Evolutionary conservation across 805 yeast species (phyloP).

Genomic region (Ogataea thermomethanolica): DNA sequence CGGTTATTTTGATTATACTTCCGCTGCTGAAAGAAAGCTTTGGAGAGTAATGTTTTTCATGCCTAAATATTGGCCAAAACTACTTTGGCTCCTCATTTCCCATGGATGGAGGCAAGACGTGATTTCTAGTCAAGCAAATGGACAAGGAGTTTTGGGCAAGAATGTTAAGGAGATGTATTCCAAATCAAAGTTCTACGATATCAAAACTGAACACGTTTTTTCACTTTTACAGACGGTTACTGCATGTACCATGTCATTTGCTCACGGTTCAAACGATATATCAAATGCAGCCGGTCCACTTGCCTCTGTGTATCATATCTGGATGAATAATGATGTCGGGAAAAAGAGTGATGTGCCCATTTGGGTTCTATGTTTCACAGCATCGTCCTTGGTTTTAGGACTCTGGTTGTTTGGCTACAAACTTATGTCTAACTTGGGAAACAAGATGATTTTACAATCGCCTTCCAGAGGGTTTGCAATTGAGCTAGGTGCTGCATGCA

Average conservation of each 20-base stretch:
- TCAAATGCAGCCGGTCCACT: constrained; percentile 77
- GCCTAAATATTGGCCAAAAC: constrained; percentile 53
- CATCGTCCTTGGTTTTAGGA: constrained; percentile 63
- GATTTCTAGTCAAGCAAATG: constrained; percentile 43
- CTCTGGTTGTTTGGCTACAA: constrained; percentile 66
- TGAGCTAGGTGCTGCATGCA: constrained; percentile 75
- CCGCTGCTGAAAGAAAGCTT: constrained; percentile 17
- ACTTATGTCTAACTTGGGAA: constrained; percentile 69
- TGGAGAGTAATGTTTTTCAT: constrained; percentile 41
- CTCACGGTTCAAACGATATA: constrained; percentile 80
- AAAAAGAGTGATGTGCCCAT: constrained; percentile 58
- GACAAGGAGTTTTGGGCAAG: constrained; percentile 40
- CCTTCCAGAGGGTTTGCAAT: constrained; percentile 76
- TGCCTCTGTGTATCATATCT: constrained; percentile 58
- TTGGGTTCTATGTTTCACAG: constrained; percentile 70
- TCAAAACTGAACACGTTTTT: constrained; percentile 64
- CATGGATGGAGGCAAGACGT: constrained; percentile 69
- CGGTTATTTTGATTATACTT: constrained; percentile 9
- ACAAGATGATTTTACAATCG: constrained; percentile 69
- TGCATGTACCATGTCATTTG: constrained; percentile 77
- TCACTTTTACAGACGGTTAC: constrained; percentile 68
- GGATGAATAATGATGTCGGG: constrained; percentile 48
- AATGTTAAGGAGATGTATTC: constrained; percentile 49
- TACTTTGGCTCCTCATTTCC: constrained; percentile 45
- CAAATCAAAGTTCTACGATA: constrained; percentile 63